Evolutionary conservation across 495 filamentous ascomycete species (phyloP), one percentile per base, ranked within the genome.

Genomic region (Tuber magnatum): DNA sequence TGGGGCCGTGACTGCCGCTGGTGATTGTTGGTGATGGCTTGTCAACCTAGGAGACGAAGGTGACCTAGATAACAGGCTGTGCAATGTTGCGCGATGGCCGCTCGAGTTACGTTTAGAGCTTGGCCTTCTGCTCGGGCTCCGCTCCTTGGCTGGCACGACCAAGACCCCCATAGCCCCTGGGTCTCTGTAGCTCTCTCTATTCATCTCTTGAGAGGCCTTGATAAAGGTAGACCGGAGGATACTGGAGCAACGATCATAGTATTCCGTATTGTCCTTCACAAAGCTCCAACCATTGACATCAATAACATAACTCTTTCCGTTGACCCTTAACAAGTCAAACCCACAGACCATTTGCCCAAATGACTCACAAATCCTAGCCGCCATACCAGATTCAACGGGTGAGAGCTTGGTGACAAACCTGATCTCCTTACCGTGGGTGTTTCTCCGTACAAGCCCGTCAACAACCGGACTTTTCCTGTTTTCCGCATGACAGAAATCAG

Each of bases 261-360:
- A 99, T 69, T 96, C 93, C 69, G 97, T 93, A 81, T 99, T 99
- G 84, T 99, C 95, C 84, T 99, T 99, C 81, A 99, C 95, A 82
- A 99, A 99, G 81, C 94, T 97, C 95, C 95, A 99, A 28, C 95
- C 95, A 83, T 99, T 99, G 76, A 99, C 96, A 82, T 99, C 95
- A 76, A 99, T 98, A 22, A 99, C 95, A 84, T 92, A 98, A 83
- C 94, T 98, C 84, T 91, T 93, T 24, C 92, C 92, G 40, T 88
- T 90, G 3, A 92, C 92, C 28, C 95, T 90, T 72, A 99, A 88
- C 80, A 99, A 88, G 83, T 99, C 95, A 82, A 99, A 99, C 6
- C 95, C 95, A 83, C 95, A 99, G 22, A 99, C 94, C 56, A 92
- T 86, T 83, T 99, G 95, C 10, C 94, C 96, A 84, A 99, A 99